phyloP scores from a whole-genome alignment of 192 early-diverging fungal genomes.

The Fimicolochytrium jonesii region DNA sequence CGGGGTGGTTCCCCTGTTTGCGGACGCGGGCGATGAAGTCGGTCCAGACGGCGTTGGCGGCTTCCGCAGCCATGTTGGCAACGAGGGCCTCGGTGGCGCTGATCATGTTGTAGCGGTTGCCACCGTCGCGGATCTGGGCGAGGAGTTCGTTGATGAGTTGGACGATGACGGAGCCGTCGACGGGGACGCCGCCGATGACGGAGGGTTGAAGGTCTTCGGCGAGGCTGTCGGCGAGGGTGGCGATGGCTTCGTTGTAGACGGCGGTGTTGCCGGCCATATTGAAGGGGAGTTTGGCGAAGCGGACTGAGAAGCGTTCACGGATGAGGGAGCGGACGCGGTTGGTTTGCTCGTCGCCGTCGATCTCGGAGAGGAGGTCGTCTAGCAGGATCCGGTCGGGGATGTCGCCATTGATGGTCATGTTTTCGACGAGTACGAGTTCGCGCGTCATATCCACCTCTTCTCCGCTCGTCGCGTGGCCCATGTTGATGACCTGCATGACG shows the following conservation, averaged over 20 bases:
- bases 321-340: slow-evolving; percentile 47
- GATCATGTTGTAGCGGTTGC: slow-evolving; percentile 54
- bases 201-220: slow-evolving; percentile 35
- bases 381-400: slow-evolving; percentile 41
- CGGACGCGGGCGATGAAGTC: slow-evolving; percentile 41
- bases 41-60: slow-evolving; percentile 52
- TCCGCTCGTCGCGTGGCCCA: slow-evolving; percentile 40
- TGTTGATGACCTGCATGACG: slow-evolving; percentile 56
- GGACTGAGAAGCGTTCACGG: slow-evolving; percentile 34
- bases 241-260: slow-evolving; percentile 34
- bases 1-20: slow-evolving; percentile 40
- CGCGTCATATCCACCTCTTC: slow-evolving; percentile 38
- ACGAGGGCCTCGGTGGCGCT: slow-evolving; percentile 51
- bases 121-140: slow-evolving; percentile 48
- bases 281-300: slow-evolving; percentile 49
- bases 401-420: slow-evolving; percentile 53
- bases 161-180: slow-evolving; percentile 39
- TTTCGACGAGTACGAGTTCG: slow-evolving; percentile 46
- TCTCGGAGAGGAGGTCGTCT: slow-evolving; percentile 40
- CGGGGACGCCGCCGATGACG: slow-evolving; percentile 38
- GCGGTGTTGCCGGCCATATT: slow-evolving; percentile 11
- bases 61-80: slow-evolving; percentile 52
- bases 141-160: slow-evolving; percentile 49
- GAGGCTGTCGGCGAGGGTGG: slow-evolving; percentile 29
- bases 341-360: slow-evolving; percentile 52